Evolutionary conservation across 257 asterid genomes (phyloP).

Genomic region (Thymus quinquecostatus): DNA sequence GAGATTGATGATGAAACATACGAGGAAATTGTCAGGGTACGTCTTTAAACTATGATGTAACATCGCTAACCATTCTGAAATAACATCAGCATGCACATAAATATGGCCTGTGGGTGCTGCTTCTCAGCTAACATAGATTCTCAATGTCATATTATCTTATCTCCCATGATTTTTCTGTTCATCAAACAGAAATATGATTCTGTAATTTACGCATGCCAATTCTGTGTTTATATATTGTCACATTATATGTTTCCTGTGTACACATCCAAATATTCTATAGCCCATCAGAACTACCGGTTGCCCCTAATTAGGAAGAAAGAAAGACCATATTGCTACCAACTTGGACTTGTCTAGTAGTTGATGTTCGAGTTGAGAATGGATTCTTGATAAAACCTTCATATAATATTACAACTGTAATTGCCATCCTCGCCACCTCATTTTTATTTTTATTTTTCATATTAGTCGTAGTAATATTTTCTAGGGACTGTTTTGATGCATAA

Average conservation of each 20-base stretch:
- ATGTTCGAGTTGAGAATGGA: slow-evolving; percentile 4
- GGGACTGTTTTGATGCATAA: background rate
- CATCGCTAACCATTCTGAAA: background rate
- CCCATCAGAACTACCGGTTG: background rate
- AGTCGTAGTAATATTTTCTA: too few relatives aligned
- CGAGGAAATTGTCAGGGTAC: slow-evolving; percentile 97
- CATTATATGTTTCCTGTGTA: background rate
- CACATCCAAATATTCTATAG: slow-evolving; percentile 2
- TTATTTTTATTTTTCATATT: background rate
- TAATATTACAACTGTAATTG: background rate
- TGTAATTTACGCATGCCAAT: background rate
- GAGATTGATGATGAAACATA: slow-evolving; percentile 98
- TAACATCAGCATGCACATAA: slow-evolving; percentile 18
- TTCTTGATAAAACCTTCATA: background rate
- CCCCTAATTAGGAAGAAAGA: background rate
- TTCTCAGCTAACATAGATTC: background rate
- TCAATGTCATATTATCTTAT: background rate
- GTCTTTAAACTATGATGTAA: slow-evolving; percentile 13
- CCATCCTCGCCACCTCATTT: background rate
- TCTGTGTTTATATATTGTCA: slow-evolving; percentile 6
- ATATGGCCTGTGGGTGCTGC: background rate
- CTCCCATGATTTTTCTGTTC: slow-evolving; percentile 2
- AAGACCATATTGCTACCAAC: background rate
- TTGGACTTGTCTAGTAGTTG: slow-evolving; percentile 13
- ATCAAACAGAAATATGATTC: slow-evolving; percentile 4